Percentiles rank a stretch among this genome's conserved stretches.
Conservation (phyloP, 805 yeast genomes). For the Lachancea nothofagi region DNA sequence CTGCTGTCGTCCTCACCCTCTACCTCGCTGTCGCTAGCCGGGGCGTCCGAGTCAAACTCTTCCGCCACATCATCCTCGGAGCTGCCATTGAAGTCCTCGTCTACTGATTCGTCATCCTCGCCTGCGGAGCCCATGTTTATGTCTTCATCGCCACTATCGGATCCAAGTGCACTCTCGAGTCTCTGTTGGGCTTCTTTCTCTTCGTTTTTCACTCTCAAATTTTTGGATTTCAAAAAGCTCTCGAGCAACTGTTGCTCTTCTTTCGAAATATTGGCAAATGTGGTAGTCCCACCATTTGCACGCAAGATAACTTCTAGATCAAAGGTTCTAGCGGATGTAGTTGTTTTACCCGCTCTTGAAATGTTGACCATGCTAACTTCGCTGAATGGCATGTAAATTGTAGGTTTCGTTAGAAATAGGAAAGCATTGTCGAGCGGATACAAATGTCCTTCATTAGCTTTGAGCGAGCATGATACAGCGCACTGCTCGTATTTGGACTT, state of each 20-base stretch:
- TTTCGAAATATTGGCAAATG: constrained; percentile 81
- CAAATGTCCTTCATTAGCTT: constrained; percentile 91
- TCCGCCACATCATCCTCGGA: constrained; percentile 65
- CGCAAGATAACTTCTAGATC: constrained; percentile 77
- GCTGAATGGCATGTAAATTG: constrained; percentile 80
- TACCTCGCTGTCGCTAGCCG: constrained; percentile 27
- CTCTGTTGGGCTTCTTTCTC: constrained; percentile 81
- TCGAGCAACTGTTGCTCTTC: constrained; percentile 85
- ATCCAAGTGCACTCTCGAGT: constrained; percentile 69
- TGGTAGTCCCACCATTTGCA: constrained; percentile 62
- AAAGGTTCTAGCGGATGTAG: constrained; percentile 77
- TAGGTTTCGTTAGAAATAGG: constrained; percentile 88
- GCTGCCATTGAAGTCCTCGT: constrained; percentile 70
- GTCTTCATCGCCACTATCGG: constrained; percentile 44
- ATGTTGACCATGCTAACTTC: constrained; percentile 74
- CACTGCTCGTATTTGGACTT: constrained; percentile 71
- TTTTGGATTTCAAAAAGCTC: constrained; percentile 68
- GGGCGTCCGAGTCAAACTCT: constrained; percentile 69
- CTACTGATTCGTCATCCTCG: constrained; percentile 74
- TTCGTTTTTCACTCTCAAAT: constrained; percentile 77
- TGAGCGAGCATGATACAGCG: constrained; percentile 85
- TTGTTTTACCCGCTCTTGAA: constrained; percentile 81
- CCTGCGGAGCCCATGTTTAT: constrained; percentile 60
- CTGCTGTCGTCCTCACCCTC: constrained; percentile 32
- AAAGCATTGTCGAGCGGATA: constrained; percentile 91